Percentiles rank a stretch among this genome's conserved stretches.
Conservation (phyloP, 2,329 filamentous ascomycete genomes). For the Colletotrichum simmondsii region DNA sequence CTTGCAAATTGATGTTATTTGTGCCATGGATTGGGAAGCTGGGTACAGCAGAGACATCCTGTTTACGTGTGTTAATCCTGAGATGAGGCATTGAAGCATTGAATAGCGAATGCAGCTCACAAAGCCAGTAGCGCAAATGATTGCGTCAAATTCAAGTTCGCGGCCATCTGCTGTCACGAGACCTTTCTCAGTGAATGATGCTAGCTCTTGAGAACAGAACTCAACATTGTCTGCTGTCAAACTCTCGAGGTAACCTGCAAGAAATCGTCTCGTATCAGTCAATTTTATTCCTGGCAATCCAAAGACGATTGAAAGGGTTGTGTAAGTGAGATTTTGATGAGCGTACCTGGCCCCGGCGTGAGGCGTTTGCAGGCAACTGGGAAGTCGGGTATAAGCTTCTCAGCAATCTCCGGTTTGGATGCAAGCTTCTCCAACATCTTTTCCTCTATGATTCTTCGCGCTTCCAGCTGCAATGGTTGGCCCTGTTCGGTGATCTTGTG, state of each 20-base stretch:
- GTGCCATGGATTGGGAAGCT: background rate
- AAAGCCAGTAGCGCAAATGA: slow-evolving; percentile 18
- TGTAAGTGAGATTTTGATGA: background rate
- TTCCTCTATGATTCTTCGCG: background rate
- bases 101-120: background rate
- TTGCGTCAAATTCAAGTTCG: background rate
- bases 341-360: background rate
- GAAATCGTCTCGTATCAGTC: background rate
- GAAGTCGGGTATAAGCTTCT: background rate
- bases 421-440: background rate
- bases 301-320: background rate
- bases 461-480: background rate
- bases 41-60: background rate
- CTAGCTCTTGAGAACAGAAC: background rate
- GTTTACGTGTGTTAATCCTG: background rate
- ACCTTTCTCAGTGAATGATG: background rate
- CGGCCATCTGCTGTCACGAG: background rate
- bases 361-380: slow-evolving; percentile 6
- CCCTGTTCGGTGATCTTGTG: background rate
- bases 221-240: slow-evolving; percentile 3
- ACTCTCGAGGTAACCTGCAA: background rate
- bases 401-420: background rate
- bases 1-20: background rate
- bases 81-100: too few relatives aligned
- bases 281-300: too few relatives aligned